Base-by-base conservation (phyloP, 768 basidiomycete species). In the Pleurotus tuoliensis region DNA sequence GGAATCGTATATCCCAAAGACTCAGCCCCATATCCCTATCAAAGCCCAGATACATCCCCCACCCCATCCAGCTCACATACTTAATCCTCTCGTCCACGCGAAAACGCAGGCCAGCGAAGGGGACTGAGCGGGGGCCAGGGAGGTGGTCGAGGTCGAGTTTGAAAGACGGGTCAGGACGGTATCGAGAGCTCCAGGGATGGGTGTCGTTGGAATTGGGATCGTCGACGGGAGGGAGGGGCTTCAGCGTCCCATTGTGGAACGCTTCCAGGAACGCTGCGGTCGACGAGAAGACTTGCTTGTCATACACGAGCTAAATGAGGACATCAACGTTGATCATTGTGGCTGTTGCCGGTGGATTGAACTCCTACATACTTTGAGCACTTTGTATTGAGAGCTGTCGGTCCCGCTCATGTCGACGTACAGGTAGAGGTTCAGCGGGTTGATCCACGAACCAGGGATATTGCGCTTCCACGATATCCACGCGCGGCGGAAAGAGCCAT, bases 11-110 rank as follows among this genome's bases (percentile, higher is more conserved):
- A 62, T 86, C 80, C 80, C 82, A 86, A 16, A 86, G 66, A 57
- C 74, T 79, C 59, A 84, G 60, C 12, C 83, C 86, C 84, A 87
- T 86, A 62, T 87, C 86, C 25, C 83, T 66, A 55, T 84, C 82
- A 63, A 86, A 87, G 49, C 82, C 79, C 27, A 86, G 71, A 59
- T 80, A 86, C 66, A 86, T 55, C 0, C 75, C 72, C 83, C 83
- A 86, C 2, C 82, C 82, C 82, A 87, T 82, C 86, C 86, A 88
- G 45, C 75, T 81, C n/a, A 87, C 67, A 59, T 80, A 85, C 59
- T 82, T 75, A 44, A 71, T 68, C 38, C 74, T 72, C 20, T 63
- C 63, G 61, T 87, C 81, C 1, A 87, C 78, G 40, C 82, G 71
- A 64, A 80, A 87, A 3, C 86, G 74, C 58, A 80, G 64, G 0